Evolutionary conservation across 2,329 filamentous ascomycete species (phyloP).

Genomic region (Dichotomopilus funicola): DNA sequence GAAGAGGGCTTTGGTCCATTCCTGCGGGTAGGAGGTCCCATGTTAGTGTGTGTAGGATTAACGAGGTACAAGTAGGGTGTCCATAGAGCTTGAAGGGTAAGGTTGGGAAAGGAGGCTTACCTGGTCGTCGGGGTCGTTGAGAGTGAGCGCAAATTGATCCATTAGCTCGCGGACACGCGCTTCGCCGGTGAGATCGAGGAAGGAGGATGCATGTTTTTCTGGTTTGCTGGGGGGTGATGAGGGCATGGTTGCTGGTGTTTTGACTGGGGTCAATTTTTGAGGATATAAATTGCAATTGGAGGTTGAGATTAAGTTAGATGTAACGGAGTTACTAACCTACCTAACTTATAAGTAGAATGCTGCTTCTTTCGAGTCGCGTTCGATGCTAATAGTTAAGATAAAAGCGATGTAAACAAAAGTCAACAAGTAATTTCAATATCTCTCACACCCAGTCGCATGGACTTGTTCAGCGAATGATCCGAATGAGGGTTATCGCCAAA

Average conservation of each 20-base stretch:
- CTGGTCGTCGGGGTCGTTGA: conserved; percentile 7
- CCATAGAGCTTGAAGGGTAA: not conserved
- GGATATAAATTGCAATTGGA: not conserved
- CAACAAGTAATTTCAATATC: too few relatives aligned
- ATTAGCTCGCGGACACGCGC: conserved; percentile 16
- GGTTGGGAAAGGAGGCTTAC: not conserved
- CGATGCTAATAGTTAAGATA: too few relatives aligned
- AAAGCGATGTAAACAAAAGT: too few relatives aligned
- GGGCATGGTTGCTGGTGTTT: not conserved
- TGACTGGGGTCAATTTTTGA: not conserved
- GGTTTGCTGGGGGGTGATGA: not conserved
- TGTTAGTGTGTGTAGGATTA: not conserved
- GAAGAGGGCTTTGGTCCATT: conserved; percentile 39
- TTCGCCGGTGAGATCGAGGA: conserved; percentile 8
- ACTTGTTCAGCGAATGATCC: too few relatives aligned
- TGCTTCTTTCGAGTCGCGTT: too few relatives aligned
- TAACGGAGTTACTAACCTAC: too few relatives aligned
- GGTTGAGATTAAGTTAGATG: not conserved
- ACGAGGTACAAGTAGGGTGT: not conserved
- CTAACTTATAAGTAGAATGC: too few relatives aligned
- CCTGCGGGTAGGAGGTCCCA: not conserved
- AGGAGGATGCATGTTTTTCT: not conserved
- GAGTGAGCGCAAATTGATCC: conserved; percentile 3
- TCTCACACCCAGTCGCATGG: too few relatives aligned
- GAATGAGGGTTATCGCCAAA: too few relatives aligned